Base-by-base conservation (phyloP, 108 stramenopile species). In the Skeletonema potamos region DNA sequence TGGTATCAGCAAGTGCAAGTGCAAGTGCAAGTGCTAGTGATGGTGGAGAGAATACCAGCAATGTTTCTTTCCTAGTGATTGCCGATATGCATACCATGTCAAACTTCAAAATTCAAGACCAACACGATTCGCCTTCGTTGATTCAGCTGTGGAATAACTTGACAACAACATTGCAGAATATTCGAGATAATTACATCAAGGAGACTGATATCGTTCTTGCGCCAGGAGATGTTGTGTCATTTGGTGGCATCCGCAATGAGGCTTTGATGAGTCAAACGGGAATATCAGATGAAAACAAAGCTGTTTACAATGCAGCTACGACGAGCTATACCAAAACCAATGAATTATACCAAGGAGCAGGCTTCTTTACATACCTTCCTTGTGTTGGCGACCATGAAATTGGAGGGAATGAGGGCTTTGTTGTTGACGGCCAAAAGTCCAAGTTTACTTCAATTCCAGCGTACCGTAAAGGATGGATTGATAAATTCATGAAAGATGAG, bases 301-400 rank as follows among this genome's bases (percentile, higher is more conserved):
- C 33, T 18, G 33, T 61, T 13, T 37, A 13, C 9, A 9, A 26
- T 36, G 60, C 60, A 39, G 60, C 34, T 61, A 8, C 10, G 12
- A 61, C 24, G 3, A 17, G 60, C 36, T 61, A 61, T 13, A 9
- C 30, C 32, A 61, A 13, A 36, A 36, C 33, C n/a, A 26, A 36
- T 18, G 18, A 61, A 18, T 15, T 61, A 4, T 61, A 36, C 36
- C 37, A 39, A 39, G 37, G 15, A 39, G 33, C 8, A 18, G 60
- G 60, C 18, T 61, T 36, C 17, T n/a, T 3, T 10, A 61, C 24
- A 13, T 17, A n/a, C 1, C 10, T 61, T 33, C 34, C 33, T 39
- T 33, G 34, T 27, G 12, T 61, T 3, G 60, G 60, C 15, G 60
- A 61, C 37, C 60, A 61, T 61, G 60, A 61, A 36, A 26, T 61